Evolutionary conservation across 1,284 basidiomycete genomes (phyloP).

Genomic region (Malassezia equina): DNA sequence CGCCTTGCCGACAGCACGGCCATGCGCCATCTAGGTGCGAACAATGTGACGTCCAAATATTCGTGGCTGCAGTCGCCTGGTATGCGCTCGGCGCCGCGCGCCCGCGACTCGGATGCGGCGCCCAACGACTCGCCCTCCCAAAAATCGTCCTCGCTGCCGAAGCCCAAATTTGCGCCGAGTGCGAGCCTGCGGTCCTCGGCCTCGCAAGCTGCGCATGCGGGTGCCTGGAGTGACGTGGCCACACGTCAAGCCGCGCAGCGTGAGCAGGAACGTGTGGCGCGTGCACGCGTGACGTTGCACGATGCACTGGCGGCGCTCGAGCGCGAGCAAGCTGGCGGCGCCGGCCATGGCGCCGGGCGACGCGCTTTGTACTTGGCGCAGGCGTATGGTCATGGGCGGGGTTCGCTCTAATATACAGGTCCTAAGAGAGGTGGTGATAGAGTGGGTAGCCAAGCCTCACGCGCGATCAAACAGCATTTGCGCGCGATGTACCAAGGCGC

Average conservation of each 20-base stretch:
- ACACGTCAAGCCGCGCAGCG: slow-evolving; percentile 35
- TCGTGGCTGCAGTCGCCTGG: slow-evolving; percentile 28
- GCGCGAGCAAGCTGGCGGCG: slow-evolving; percentile 22
- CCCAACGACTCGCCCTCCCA: slow-evolving; percentile 4
- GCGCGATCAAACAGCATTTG: slow-evolving; percentile 23
- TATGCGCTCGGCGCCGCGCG: slow-evolving; percentile 14
- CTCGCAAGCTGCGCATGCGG: slow-evolving; percentile 15
- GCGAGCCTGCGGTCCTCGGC: slow-evolving; percentile 17
- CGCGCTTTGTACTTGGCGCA: slow-evolving; percentile 18
- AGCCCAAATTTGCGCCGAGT: slow-evolving; percentile 39
- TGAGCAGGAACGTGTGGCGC: slow-evolving; percentile 34
- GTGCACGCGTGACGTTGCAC: slow-evolving; percentile 33
- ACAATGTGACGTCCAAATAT: slow-evolving; percentile 27
- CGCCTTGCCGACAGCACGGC: slow-evolving; percentile 43
- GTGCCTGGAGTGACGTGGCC: slow-evolving; percentile 43
- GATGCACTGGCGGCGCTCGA: slow-evolving; percentile 44
- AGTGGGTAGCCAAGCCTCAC: not conserved
- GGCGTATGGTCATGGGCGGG: slow-evolving; percentile 9
- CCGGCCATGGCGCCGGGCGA: slow-evolving; percentile 21
- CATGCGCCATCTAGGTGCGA: slow-evolving; percentile 36
- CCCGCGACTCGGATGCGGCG: slow-evolving; percentile 11
- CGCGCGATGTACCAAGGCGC: slow-evolving; percentile 42
- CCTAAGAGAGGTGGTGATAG: not conserved
- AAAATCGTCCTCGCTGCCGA: slow-evolving; percentile 22
- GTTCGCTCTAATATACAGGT: not conserved